Evolutionary conservation across 768 basidiomycete genomes (phyloP).

Genomic region (Mycena rebaudengoi): DNA sequence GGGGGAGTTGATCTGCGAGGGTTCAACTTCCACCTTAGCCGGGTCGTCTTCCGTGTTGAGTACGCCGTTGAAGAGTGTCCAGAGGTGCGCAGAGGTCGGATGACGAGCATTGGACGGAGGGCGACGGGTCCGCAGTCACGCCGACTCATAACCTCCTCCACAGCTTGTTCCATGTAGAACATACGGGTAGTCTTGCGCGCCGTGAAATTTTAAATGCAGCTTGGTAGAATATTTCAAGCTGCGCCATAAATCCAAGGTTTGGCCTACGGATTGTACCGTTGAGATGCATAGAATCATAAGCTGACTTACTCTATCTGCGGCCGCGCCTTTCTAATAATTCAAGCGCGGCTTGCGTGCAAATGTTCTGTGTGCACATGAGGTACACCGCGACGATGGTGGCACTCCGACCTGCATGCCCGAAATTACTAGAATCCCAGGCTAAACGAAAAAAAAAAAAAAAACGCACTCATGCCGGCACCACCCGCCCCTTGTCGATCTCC

Average conservation of each 20-base stretch:
- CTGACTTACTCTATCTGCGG: slow-evolving; percentile 73
- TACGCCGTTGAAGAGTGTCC: slow-evolving; percentile 29
- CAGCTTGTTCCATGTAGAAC: slow-evolving; percentile 84
- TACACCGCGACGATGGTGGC: slow-evolving; percentile 89
- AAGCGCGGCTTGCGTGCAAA: slow-evolving; percentile 69
- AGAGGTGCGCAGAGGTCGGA: no score
- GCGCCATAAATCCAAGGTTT: slow-evolving; percentile 83
- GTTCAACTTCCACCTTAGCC: slow-evolving; percentile 43
- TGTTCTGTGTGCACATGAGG: slow-evolving; percentile 76
- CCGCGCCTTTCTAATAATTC: slow-evolving; percentile 72
- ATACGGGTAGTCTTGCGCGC: slow-evolving; percentile 72
- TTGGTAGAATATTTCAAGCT: slow-evolving; percentile 82
- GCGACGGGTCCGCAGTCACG: slow-evolving; percentile 34
- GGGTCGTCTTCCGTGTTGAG: slow-evolving; percentile 59
- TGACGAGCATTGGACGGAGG: neutral
- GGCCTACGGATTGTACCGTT: slow-evolving; percentile 67
- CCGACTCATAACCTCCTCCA: slow-evolving; percentile 84
- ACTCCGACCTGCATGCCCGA: slow-evolving; percentile 69
- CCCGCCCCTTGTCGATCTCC: slow-evolving; percentile 77
- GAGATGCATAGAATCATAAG: neutral
- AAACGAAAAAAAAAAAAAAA: neutral
- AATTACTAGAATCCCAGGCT: slow-evolving; percentile 4
- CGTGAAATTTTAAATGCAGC: slow-evolving; percentile 74
- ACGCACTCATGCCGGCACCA: slow-evolving; percentile 87
- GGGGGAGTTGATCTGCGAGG: slow-evolving; percentile 27